Evolutionary conservation across 306 rosid species (phyloP), one percentile per base, ranked within the genome.

Genomic region (Leucaena leucocephala): DNA sequence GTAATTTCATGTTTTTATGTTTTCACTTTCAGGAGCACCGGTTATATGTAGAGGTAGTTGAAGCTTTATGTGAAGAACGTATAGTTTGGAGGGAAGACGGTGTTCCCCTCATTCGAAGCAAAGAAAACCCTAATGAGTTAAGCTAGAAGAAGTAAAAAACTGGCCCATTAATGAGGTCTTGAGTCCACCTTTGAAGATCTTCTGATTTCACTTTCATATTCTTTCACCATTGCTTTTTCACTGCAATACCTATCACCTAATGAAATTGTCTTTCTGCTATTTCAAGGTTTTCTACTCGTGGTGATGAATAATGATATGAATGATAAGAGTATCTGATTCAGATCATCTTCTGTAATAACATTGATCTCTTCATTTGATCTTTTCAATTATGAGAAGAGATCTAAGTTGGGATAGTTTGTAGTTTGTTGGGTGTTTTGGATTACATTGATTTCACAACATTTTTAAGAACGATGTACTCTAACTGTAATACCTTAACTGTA

Each of bases 1-100:
- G n/a, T 45, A 19, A 57, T 39, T 40, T 57, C 17, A 33, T 39
- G 5, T 50, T 74, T 72, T 35, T 22, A 17, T 45, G 6, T 70
- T 72, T 72, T 43, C 67, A 48, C 76, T 81, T 81, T 66, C 44
- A 93, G 98, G 98, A 94, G 88, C 97, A 94, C 76, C 69, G 68
- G 12, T 78, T 91, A 39, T 92, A 91, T 58, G 97, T 86, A 49
- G 94, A 91, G 81, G 95, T 87, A n/a, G 88, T 83, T 13, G 78
- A 87, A 68, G 94, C 98, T 43, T 45, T 92, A 70, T 94, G 97
- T 0, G 98, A 92, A 84, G 97, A 91, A 19, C 93, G 93, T 45
- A 43, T 94, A 14, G 65, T 85, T 65, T 94, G 97, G 98, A 86
- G 97, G 85, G 81, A 86, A 70, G 98, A 94, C 50, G 97, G 97